Percentiles rank a stretch among this genome's conserved stretches.
Evolutionary conservation across 768 basidiomycete genomes (phyloP).

Genomic region (Pleurotus pulmonarius): DNA sequence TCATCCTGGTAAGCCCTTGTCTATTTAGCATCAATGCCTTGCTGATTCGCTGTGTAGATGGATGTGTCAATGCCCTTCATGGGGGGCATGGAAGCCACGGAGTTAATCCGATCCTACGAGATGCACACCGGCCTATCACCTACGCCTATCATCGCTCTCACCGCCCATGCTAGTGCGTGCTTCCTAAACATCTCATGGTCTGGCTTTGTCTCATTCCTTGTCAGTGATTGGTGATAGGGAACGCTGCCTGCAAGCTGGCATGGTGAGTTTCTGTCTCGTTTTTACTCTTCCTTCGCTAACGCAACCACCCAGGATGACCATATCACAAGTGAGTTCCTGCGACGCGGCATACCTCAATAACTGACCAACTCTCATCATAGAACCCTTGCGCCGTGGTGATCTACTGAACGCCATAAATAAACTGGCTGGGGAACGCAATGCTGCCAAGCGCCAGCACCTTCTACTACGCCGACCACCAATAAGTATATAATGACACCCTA

Average conservation of each 20-base stretch:
- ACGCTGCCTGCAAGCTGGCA: slow-evolving; percentile 71
- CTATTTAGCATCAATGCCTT: slow-evolving; percentile 1
- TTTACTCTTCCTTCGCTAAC: neutral
- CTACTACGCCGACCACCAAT: slow-evolving; percentile 6
- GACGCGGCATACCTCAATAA: neutral
- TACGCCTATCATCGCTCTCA: slow-evolving; percentile 93
- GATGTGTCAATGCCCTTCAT: slow-evolving; percentile 98
- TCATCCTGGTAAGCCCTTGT: slow-evolving; percentile 70
- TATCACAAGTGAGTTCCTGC: slow-evolving; percentile 20
- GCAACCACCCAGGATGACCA: slow-evolving; percentile 25
- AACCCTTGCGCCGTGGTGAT: slow-evolving; percentile 55
- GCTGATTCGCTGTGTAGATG: slow-evolving; percentile 54
- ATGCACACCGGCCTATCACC: slow-evolving; percentile 61
- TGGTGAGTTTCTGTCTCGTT: slow-evolving; percentile 26
- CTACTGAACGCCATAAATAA: slow-evolving; percentile 58
- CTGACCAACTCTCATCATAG: slow-evolving; percentile 1
- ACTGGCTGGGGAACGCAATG: slow-evolving; percentile 38
- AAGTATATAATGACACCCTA: neutral
- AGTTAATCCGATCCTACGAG: slow-evolving; percentile 86
- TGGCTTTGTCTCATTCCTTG: neutral
- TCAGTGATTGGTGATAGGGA: slow-evolving; percentile 88
- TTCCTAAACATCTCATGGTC: neutral
- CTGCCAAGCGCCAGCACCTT: slow-evolving; percentile 7
- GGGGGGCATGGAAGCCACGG: slow-evolving; percentile 98
- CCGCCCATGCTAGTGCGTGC: slow-evolving; percentile 90